Evolutionary conservation across 169 alveolate species (phyloP).

Genomic region (Cryptosporidium xiaoi): DNA sequence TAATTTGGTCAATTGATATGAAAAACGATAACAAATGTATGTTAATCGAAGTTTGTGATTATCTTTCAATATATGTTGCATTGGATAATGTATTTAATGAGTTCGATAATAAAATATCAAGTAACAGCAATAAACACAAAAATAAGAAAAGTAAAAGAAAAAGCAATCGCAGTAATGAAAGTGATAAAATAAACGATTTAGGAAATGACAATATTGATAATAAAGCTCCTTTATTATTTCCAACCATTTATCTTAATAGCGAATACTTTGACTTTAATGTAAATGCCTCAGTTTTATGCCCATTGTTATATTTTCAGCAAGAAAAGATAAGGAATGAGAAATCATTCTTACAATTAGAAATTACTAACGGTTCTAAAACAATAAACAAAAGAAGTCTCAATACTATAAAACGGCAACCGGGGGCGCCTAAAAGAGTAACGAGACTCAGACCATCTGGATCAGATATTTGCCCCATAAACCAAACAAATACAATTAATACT

Average conservation of each 20-base stretch:
- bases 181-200: not conserved
- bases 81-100: not conserved
- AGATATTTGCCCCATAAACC: not conserved
- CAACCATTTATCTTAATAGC: conserved; percentile 17
- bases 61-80: conserved; percentile 10
- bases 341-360: not conserved
- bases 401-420: conserved; percentile 9
- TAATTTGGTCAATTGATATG: too few relatives aligned
- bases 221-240: conserved; percentile 2
- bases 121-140: too few relatives aligned
- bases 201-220: too few relatives aligned
- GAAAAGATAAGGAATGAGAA: not conserved
- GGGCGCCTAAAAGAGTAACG: conserved; percentile 70
- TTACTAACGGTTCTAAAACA: conserved; percentile 29
- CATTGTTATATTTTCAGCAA: conserved; percentile 2
- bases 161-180: too few relatives aligned
- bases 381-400: not conserved
- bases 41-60: conserved; percentile 16
- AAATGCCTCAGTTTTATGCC: not conserved
- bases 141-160: too few relatives aligned
- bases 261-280: conserved; percentile 25
- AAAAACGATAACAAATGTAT: not conserved
- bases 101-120: too few relatives aligned
- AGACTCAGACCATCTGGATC: conserved; percentile 46
- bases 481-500: not conserved